Base-by-base conservation (phyloP, 2,329 filamentous ascomycete genomes). In the Metarhizium guizhouense region DNA sequence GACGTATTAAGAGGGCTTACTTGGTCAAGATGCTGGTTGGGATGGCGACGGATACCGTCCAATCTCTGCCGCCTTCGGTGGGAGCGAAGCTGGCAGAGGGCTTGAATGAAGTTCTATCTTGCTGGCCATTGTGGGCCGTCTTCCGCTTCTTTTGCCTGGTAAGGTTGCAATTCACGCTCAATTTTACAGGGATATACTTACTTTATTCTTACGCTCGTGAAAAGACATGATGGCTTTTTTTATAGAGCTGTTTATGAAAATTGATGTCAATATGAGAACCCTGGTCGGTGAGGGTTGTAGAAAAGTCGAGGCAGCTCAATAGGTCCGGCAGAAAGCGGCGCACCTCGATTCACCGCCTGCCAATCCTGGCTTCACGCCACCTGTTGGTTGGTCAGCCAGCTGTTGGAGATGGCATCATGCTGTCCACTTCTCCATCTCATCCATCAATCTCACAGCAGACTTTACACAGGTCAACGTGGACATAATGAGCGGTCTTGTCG, bases 1-100 rank as follows among this genome's bases (percentile, higher is more conserved):
- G 18, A 3, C 25, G 14, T 6, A 14, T 3, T 5, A 8, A 7
- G 14, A 6, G 30, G 6, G 2, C 75, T 58, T 73, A 90, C 87
- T 88, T 88, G 56, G 84, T 77, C 56, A 93, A 79, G 48, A 94
- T 83, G 66, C 88, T 93, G 38, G 86, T 88, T 1, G 90, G 88
- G 34, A 95, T 71, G 3, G 90, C 90, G 38, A 94, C 78, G 47
- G 86, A 92, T 18, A 94, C 68, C 0, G 90, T 94, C 79, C 86
- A 88, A 40, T 81, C 73, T 60, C 89, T 77, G 40, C 85, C 84
- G 49, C 78, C 71, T n/a, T 65, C 76, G 0, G 73, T 77, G 2
- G 88, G 84, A 52, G 79, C 76, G 71, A 90, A 93, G 42, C 85
- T 73, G 8, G 86, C 83, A 4, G 83, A 84, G 4, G 87, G 86